Conservation (phyloP, 1,284 basidiomycete species). For the Ceratobasidium sp. region DNA sequence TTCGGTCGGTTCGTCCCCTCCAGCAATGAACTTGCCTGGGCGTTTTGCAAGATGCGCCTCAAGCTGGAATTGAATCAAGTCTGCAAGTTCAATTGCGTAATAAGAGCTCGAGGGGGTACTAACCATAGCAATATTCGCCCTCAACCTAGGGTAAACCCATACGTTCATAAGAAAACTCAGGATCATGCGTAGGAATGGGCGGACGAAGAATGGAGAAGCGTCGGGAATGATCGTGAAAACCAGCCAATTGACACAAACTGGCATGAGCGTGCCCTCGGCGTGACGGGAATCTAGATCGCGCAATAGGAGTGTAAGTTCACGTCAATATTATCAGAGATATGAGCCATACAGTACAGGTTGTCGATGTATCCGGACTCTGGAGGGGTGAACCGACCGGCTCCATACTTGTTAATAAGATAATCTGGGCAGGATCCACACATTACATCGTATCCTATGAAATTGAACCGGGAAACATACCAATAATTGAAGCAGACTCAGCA, state of each 20-base stretch:
- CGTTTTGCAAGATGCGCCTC: conserved; percentile 58
- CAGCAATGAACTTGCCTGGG: conserved; percentile 58
- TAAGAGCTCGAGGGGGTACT: neutral
- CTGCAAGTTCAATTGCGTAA: neutral
- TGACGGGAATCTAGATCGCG: conserved; percentile 46
- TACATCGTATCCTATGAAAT: neutral
- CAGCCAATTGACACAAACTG: conserved; percentile 39
- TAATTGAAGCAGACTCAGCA: conserved; percentile 66
- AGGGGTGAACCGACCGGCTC: conserved; percentile 45
- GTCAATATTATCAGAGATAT: neutral
- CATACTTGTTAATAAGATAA: conserved; percentile 50
- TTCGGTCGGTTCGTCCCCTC: conserved; percentile 59
- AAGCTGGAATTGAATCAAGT: conserved; percentile 53
- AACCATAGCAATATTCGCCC: conserved; percentile 42
- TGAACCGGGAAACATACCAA: conserved; percentile 57
- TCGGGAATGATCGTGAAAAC: conserved; percentile 45
- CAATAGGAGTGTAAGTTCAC: neutral
- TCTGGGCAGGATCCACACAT: conserved; percentile 30
- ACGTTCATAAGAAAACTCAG: conserved; percentile 30
- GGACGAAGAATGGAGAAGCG: conserved; percentile 45
- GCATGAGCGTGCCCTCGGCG: conserved; percentile 49
- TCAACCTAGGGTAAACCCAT: conserved; percentile 40
- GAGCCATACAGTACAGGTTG: conserved; percentile 49
- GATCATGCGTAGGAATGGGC: conserved; percentile 44
- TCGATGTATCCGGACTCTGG: conserved; percentile 45